Conservation (phyloP, 1,284 basidiomycete genomes). For the Wolfiporia cocos region DNA sequence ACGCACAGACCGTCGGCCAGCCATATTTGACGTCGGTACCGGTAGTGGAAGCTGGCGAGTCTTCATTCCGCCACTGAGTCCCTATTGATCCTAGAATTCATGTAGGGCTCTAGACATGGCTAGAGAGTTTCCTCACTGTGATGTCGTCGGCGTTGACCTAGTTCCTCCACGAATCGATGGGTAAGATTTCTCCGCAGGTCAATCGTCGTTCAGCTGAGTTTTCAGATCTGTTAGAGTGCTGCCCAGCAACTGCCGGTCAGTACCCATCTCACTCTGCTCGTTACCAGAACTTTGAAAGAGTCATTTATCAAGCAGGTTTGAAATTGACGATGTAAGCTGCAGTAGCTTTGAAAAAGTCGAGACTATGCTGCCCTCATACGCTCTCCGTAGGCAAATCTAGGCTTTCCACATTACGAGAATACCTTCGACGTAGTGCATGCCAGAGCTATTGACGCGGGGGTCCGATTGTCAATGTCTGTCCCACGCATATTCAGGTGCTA, state of each 20-base stretch:
- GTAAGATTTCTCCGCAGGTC: slow-evolving; percentile 13
- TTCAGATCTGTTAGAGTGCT: slow-evolving; percentile 15
- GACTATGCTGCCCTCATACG: too few species aligned
- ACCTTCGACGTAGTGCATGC: slow-evolving; percentile 28
- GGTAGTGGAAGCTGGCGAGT: slow-evolving; percentile 31
- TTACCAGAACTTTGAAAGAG: too few species aligned
- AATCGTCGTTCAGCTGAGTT: slow-evolving; percentile 1
- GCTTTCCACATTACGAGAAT: slow-evolving; percentile 26
- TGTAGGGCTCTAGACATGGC: slow-evolving; percentile 31
- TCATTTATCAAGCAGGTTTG: too few species aligned
- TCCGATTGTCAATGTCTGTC: slow-evolving; percentile 6
- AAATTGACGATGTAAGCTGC: slow-evolving; percentile 27
- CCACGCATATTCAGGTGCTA: background rate
- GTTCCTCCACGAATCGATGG: slow-evolving; percentile 24
- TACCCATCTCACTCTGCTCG: slow-evolving; percentile 2
- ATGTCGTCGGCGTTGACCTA: slow-evolving; percentile 29
- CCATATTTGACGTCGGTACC: slow-evolving; percentile 28
- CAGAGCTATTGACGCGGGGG: slow-evolving; percentile 24
- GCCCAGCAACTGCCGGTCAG: slow-evolving; percentile 28
- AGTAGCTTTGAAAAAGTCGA: background rate
- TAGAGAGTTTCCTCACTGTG: slow-evolving; percentile 27
- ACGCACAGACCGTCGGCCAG: slow-evolving; percentile 20
- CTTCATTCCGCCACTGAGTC: background rate
- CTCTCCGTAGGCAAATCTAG: slow-evolving; percentile 26
- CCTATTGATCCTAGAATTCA: slow-evolving; percentile 3